Base-by-base conservation (phyloP, 2,329 filamentous ascomycete species). In the Ceratocystis lukuohia region DNA sequence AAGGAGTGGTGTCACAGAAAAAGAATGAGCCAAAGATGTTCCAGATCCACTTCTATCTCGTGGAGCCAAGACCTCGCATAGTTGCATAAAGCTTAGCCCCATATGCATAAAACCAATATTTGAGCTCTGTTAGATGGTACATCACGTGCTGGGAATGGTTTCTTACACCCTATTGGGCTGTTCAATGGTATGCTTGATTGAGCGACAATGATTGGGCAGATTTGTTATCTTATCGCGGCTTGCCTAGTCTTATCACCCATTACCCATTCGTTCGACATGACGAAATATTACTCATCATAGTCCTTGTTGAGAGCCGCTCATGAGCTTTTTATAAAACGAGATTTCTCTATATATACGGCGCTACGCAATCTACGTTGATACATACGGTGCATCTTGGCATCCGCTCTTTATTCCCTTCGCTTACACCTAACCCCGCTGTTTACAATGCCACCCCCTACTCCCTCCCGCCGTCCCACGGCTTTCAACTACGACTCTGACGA, bases 401-500 rank as follows among this genome's bases (percentile, higher is more conserved):
- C 46, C 8, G 20, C 20, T n/a, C 46, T 20, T 48, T 3, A 10
- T 15, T 28, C 48, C 8, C 48, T 6, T 28, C 12, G 37, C 12
- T 15, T 41, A 41, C 2, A 41, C 10, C 8, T 5, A 12, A 15
- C 15, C 37, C 37, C 37, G 3, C 37, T 41, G 10, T 10, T 25
- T 5, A 3, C 48, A 53, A 59, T 59, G 56, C 56, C 56, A 7
- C 56, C 6, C 5, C 7, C 56, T 17, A 33, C 25, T 8, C 30
- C 17, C 45, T 0, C 61, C 45, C 25, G 56, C 56, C 25, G 30
- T 17, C 17, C 61, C 28, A 48, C 15, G 22, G 20, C 41, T n/a
- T 44, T 30, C 37, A 33, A 37, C 63, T 65, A 65, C 63, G 63
- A 65, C 61, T 63, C 61, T 6, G 61, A 63, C 44, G 64, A 65